phyloP scores from a whole-genome alignment of 805 yeast genomes.

The Candida succiphila region DNA sequence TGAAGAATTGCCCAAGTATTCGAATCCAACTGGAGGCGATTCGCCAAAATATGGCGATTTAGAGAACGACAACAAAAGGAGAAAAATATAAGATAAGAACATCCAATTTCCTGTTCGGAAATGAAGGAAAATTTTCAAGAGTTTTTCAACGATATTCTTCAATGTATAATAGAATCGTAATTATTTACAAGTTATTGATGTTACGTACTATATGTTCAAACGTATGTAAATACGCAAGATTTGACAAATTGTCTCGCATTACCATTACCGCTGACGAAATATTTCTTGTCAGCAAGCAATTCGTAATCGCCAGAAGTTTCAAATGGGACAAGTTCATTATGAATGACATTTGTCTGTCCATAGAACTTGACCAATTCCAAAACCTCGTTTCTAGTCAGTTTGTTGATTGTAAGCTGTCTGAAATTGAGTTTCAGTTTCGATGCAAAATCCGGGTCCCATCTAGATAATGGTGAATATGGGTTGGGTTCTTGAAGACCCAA shows the following conservation, averaged over 20 bases:
- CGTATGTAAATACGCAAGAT: constrained; percentile 26
- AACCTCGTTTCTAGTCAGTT: constrained; percentile 36
- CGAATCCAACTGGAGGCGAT: constrained; percentile 1
- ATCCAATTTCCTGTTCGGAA: not conserved
- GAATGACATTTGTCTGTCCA: constrained; percentile 27
- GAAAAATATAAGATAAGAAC: constrained; percentile 1
- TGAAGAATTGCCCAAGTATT: constrained; percentile 23
- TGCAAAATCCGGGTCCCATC: constrained; percentile 49
- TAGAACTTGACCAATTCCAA: constrained; percentile 29
- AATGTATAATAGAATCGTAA: too few species aligned
- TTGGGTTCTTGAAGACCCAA: constrained; percentile 41
- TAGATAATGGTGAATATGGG: constrained; percentile 39
- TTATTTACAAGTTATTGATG: too few species aligned
- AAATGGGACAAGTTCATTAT: constrained; percentile 25
- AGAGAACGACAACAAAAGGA: constrained; percentile 9
- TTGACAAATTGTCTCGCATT: constrained; percentile 45
- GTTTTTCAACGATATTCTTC: too few species aligned
- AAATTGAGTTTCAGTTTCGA: constrained; percentile 24
- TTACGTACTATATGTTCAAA: too few species aligned
- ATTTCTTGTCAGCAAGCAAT: constrained; percentile 35
- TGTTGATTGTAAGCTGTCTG: constrained; percentile 25
- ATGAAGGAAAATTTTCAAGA: not conserved
- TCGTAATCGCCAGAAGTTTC: constrained; percentile 14
- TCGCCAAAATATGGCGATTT: constrained; percentile 21
- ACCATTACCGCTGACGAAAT: constrained; percentile 54